These are phyloP conservation scores for Beauveria sp. DNA, from an alignment of 2,329 filamentous ascomycete species.

Conservation along the genomic window DNA sequence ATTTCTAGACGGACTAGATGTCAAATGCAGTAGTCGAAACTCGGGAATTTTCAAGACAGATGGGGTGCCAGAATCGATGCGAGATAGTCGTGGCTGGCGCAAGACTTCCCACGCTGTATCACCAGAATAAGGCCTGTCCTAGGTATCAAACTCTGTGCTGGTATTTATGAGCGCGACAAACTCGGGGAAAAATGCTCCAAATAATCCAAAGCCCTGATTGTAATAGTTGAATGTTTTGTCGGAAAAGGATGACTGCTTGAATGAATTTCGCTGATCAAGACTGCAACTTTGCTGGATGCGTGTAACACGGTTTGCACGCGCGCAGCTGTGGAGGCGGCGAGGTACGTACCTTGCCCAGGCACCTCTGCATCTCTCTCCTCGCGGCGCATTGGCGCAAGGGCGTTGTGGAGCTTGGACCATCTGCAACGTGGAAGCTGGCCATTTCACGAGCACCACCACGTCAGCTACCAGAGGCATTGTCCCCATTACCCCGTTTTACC, in stretches of 20 bases:
- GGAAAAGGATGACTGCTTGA: neutral
- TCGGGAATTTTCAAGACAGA: neutral
- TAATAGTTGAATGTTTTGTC: neutral
- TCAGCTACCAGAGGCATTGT: conserved; percentile 8
- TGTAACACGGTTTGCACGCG: neutral
- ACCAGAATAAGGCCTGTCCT: neutral
- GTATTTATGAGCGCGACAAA: too few relatives aligned
- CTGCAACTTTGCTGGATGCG: neutral
- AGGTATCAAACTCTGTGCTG: neutral
- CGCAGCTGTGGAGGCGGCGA: neutral
- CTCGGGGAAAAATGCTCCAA: too few relatives aligned
- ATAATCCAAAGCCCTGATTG: too few relatives aligned
- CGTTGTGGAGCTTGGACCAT: conserved; percentile 21
- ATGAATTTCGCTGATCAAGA: too few relatives aligned
- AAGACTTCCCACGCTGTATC: neutral
- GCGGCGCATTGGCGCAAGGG: too few relatives aligned
- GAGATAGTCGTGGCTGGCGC: neutral
- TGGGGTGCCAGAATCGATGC: neutral
- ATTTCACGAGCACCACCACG: conserved; percentile 10
- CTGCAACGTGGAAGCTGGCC: conserved; percentile 19
- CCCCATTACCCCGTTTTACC: neutral
- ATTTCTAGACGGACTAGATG: neutral
- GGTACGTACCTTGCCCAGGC: neutral
- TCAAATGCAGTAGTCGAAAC: neutral
- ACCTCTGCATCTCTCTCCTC: too few relatives aligned